Evolutionary conservation across 75 land plant species (phyloP).

Genomic region (Picea glauca): DNA sequence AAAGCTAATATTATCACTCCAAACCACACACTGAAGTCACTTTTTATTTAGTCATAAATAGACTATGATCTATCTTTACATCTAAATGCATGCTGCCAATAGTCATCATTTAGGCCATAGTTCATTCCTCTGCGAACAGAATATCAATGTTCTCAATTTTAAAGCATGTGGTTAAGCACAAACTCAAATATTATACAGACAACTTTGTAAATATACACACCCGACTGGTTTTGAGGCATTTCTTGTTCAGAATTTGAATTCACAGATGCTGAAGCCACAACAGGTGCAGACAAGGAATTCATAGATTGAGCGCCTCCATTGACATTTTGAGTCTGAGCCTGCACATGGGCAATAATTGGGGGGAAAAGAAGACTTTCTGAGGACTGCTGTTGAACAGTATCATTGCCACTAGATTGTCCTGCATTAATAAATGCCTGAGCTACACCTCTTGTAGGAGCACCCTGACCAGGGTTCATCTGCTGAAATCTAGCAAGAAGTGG

Average conservation of each 20-base stretch:
- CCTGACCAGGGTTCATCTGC: conserved; percentile 26
- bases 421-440: conserved; percentile 13
- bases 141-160: not conserved
- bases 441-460: conserved; percentile 4
- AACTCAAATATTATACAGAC: not conserved
- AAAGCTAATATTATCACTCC: not conserved
- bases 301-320: conserved; percentile 11
- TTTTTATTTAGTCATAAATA: not conserved
- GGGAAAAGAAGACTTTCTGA: conserved; percentile 6
- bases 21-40: not conserved
- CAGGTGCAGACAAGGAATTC: conserved; percentile 6
- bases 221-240: not conserved
- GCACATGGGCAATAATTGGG: conserved; percentile 13
- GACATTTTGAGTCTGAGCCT: conserved; percentile 16
- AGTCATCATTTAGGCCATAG: not conserved
- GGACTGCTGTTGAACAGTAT: conserved; percentile 19
- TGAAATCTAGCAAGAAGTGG: conserved; percentile 78
- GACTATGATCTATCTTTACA: not conserved
- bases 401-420: conserved; percentile 11
- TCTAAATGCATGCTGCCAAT: not conserved
- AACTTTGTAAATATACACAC: not conserved
- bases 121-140: not conserved
- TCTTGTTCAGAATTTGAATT: not conserved
- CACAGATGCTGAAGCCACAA: not conserved
- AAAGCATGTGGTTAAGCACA: no score